Conservation (phyloP, 1,139 yeast species). For the Sugiyamaella xylanicola region DNA sequence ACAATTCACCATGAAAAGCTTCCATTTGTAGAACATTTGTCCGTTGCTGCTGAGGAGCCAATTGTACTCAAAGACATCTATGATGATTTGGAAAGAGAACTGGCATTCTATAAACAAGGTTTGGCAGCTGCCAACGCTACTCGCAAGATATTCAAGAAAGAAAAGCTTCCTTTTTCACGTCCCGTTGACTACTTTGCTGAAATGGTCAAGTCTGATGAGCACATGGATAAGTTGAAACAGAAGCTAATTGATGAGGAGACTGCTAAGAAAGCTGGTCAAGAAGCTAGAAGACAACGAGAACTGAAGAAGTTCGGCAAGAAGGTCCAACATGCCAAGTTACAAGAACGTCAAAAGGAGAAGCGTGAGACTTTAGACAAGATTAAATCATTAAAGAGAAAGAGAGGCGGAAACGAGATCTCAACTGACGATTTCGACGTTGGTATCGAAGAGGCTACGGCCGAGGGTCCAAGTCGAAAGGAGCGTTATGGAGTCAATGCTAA, state of each 20-base stretch:
- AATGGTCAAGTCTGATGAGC: constrained; percentile 97
- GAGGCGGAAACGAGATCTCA: constrained; percentile 73
- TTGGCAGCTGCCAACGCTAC: constrained; percentile 80
- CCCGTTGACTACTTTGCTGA: constrained; percentile 97
- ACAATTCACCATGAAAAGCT: constrained; percentile 49
- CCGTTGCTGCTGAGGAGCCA: constrained; percentile 61
- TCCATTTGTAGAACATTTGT: constrained; percentile 81
- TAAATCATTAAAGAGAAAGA: constrained; percentile 83
- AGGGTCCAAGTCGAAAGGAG: constrained; percentile 33
- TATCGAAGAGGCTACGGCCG: constrained; percentile 82
- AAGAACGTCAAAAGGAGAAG: constrained; percentile 93
- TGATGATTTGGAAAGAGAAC: constrained; percentile 89
- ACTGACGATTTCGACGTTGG: constrained; percentile 61
- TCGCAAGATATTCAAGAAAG: constrained; percentile 61
- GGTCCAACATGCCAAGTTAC: constrained; percentile 91
- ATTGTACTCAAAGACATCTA: constrained; percentile 82
- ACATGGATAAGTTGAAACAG: constrained; percentile 89
- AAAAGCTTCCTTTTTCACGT: constrained; percentile 84
- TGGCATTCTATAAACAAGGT: constrained; percentile 89
- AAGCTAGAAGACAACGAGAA: constrained; percentile 91
- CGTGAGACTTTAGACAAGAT: constrained; percentile 87
- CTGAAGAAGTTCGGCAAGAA: constrained; percentile 97
- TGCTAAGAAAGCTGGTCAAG: constrained; percentile 88
- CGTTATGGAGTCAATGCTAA: constrained; percentile 59
- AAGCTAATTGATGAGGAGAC: constrained; percentile 85